A percentile compares a stretch with the other conserved stretches of the same genome.
These are phyloP conservation scores for Chlorella sp. DNA, from an alignment of 139 green algal genomes.

Conservation along the genomic window DNA sequence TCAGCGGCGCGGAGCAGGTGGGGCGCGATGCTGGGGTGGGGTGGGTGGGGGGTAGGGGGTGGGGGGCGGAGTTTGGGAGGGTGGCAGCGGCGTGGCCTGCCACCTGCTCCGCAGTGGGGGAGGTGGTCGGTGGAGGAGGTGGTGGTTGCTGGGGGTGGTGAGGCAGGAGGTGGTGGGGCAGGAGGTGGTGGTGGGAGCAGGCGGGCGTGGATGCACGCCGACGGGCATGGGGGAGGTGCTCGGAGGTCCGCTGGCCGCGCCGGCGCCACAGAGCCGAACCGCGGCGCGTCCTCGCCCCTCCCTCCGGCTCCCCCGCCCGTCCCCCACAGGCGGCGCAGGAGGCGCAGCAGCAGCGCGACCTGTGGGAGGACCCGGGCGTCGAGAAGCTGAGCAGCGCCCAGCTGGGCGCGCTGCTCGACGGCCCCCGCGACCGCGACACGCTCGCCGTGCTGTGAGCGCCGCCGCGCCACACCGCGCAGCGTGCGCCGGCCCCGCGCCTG, in stretches of 20 bases:
- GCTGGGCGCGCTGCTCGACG: conserved; percentile 58
- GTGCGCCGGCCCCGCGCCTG: too few relatives aligned
- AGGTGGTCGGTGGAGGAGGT: too few relatives aligned
- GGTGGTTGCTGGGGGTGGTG: too few relatives aligned
- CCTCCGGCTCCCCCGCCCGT: too few relatives aligned
- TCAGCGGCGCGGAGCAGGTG: conserved; percentile 20
- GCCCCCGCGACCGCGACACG: conserved; percentile 69
- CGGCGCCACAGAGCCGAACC: too few relatives aligned
- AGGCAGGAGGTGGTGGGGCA: too few relatives aligned
- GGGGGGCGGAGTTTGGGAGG: background rate
- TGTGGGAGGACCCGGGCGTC: conserved; percentile 60
- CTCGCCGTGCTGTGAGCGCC: conserved; percentile 87
- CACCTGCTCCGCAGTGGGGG: background rate
- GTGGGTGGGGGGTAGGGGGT: background rate
- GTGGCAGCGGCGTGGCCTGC: background rate
- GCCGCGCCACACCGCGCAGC: too few relatives aligned
- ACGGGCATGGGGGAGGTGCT: too few relatives aligned
- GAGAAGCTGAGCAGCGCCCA: conserved; percentile 60
- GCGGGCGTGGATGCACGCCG: too few relatives aligned
- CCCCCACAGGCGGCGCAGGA: conserved; percentile 8
- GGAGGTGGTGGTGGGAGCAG: too few relatives aligned
- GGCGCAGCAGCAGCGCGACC: conserved; percentile 56
- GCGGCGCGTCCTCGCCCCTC: too few relatives aligned
- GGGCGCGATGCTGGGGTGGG: conserved; percentile 29
- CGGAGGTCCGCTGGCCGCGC: too few relatives aligned